Base-by-base conservation (phyloP, 148 eudicot species). In the Limonium bicolor region DNA sequence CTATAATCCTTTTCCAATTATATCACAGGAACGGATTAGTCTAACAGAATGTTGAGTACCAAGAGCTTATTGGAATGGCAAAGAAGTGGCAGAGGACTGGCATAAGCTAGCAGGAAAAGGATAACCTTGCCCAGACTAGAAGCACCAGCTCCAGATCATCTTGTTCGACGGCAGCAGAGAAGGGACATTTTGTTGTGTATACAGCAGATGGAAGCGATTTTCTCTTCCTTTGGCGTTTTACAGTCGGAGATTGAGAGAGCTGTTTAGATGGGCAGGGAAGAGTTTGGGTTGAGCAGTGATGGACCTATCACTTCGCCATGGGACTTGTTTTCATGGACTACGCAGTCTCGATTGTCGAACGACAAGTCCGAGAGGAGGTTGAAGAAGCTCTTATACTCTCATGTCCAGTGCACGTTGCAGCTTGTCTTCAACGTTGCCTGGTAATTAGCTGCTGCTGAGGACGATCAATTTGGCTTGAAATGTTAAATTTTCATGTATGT, bases 221-320 rank as follows among this genome's bases (percentile, higher is more conserved):
- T 55, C 29, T 18, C 16, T 67, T 44, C 73, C 73, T 2, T 13
- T 68, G 13, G 48, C 3, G 5, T 64, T 49, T 63, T 77, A 1
- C 18, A 63, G 17, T 56, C 24, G 22, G 44, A 42, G 1, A 35
- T 63, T 73, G 13, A 64, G 57, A 46, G 66, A 64, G 48, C 53
- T 69, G 14, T 39, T 69, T n/a, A 56, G 34, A 25, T 62, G 66
- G 50, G 62, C 70, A 6, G 75, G 47, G 83, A 68, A 30, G 72
- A 65, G 53, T 72, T 54, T 52, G 78, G 83, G 16, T 32, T 57
- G 23, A 43, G 50, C 4, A 59, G 54, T 14, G 38, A 64, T 17
- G 69, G 72, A 5, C 72, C 72, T 2, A 76, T 76, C 34, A 58
- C 47, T 3, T 39, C 71, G 51, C 71, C 71, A 31, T 67, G 70